These are phyloP conservation scores for Ocimum tenuiflorum DNA, from an alignment of 257 asterid genomes.

Conservation along the genomic window DNA sequence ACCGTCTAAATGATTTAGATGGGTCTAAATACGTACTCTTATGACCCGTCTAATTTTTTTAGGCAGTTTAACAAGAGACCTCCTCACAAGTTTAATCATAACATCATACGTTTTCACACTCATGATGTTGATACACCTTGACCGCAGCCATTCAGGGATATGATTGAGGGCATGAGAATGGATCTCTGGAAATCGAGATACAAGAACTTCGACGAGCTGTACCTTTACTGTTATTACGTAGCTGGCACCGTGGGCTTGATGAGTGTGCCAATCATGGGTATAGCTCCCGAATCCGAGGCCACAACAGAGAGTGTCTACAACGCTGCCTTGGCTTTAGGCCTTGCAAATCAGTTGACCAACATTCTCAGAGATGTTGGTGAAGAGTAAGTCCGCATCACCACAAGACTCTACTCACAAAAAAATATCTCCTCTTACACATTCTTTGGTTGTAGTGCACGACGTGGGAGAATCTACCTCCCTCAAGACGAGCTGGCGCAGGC, in stretches of 20 bases:
- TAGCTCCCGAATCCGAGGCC: slow-evolving; percentile 83
- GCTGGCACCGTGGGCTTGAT: slow-evolving; percentile 98
- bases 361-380: slow-evolving; percentile 97
- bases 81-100: too few species aligned
- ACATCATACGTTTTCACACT: too few species aligned
- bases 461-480: slow-evolving; percentile 91
- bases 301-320: slow-evolving; percentile 81
- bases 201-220: slow-evolving; percentile 77
- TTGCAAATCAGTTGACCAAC: slow-evolving; percentile 92
- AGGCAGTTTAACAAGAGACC: too few species aligned
- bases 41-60: too few species aligned
- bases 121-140: neutral
- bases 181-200: slow-evolving; percentile 88
- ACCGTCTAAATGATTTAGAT: too few species aligned
- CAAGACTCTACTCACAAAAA: neutral
- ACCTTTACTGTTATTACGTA: slow-evolving; percentile 85
- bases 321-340: slow-evolving; percentile 75
- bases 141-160: slow-evolving; percentile 90
- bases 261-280: slow-evolving; percentile 99
- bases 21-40: too few species aligned
- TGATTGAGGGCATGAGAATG: slow-evolving; percentile 98
- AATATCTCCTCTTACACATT: neutral
- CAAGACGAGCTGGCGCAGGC: slow-evolving; percentile 92
- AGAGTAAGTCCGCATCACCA: too few species aligned
- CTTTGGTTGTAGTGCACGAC: slow-evolving; percentile 56